Evolutionary conservation across 371 early-diverging fungal species (phyloP).

Genomic region (Zychaea mexicana): DNA sequence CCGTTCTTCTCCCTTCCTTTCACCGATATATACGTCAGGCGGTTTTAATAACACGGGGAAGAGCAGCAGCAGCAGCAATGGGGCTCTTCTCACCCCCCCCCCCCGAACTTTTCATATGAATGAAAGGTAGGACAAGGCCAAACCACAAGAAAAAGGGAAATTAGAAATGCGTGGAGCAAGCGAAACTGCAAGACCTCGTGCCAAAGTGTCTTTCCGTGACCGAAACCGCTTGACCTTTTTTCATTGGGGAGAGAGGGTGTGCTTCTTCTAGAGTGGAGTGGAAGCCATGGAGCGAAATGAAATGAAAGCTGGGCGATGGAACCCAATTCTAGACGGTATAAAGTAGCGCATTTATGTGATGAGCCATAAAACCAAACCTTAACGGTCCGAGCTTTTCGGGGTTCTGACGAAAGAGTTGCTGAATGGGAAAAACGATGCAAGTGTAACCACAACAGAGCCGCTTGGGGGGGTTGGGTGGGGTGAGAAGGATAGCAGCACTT

Average conservation of each 20-base stretch:
- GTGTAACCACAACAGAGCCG: slow-evolving; percentile 12
- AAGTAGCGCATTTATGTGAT: too few relatives aligned
- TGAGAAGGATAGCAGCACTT: slow-evolving; percentile 15
- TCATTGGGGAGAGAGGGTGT: too few relatives aligned
- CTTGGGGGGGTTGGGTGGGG: background rate
- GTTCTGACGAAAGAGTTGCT: slow-evolving; percentile 1
- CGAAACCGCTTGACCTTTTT: too few relatives aligned
- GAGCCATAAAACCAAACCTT: too few relatives aligned
- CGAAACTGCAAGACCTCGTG: background rate
- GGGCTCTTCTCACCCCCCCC: background rate
- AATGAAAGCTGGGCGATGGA: background rate
- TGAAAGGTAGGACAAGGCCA: background rate
- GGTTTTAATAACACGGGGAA: slow-evolving; percentile 6
- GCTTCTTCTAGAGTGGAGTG: too few relatives aligned
- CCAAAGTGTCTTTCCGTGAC: background rate
- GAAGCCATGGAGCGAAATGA: background rate
- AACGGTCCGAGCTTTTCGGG: slow-evolving; percentile 19
- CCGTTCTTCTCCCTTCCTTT: background rate
- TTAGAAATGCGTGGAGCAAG: background rate
- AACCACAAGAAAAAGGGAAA: background rate
- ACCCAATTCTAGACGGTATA: background rate
- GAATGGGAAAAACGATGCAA: slow-evolving; percentile 6
- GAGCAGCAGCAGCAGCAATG: background rate
- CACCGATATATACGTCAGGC: background rate
- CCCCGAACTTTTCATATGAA: slow-evolving; percentile 7